phyloP scores from a whole-genome alignment of 148 eudicot species.

The Silene latifolia region DNA sequence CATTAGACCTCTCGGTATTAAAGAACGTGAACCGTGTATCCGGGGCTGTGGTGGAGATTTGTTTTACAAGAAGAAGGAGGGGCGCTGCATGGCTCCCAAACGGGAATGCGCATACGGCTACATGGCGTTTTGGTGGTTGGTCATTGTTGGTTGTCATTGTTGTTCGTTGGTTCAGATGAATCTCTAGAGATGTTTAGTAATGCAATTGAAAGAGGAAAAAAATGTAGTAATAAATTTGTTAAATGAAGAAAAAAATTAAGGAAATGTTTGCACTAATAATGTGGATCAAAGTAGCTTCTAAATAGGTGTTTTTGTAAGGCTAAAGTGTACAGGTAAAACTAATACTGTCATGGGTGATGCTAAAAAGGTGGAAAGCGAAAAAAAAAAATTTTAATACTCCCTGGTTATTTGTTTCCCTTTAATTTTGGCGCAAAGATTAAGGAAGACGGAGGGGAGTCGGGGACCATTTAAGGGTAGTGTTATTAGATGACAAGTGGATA shows the following conservation, averaged over 20 bases:
- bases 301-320: constrained; percentile 4
- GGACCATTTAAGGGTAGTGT: too few species aligned
- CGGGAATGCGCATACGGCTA: constrained; percentile 55
- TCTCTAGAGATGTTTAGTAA: not conserved
- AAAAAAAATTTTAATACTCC: too few species aligned
- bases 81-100: constrained; percentile 55
- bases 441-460: too few species aligned
- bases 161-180: not conserved
- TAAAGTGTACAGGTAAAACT: too few species aligned
- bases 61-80: constrained; percentile 37
- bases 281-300: not conserved
- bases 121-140: constrained; percentile 23
- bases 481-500: too few species aligned
- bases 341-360: not conserved
- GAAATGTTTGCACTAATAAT: not conserved
- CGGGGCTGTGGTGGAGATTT: constrained; percentile 37
- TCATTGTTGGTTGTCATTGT: not conserved
- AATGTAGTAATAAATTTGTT: not conserved
- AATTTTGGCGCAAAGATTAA: too few species aligned
- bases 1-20: constrained; percentile 27
- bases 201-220: not conserved
- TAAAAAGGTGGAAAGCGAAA: not conserved
- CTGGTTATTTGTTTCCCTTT: too few species aligned
- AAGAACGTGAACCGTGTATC: constrained; percentile 41
- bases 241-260: not conserved